phyloP scores from a whole-genome alignment of 2,329 filamentous ascomycete genomes.

The Fragosphaeria purpurea region DNA sequence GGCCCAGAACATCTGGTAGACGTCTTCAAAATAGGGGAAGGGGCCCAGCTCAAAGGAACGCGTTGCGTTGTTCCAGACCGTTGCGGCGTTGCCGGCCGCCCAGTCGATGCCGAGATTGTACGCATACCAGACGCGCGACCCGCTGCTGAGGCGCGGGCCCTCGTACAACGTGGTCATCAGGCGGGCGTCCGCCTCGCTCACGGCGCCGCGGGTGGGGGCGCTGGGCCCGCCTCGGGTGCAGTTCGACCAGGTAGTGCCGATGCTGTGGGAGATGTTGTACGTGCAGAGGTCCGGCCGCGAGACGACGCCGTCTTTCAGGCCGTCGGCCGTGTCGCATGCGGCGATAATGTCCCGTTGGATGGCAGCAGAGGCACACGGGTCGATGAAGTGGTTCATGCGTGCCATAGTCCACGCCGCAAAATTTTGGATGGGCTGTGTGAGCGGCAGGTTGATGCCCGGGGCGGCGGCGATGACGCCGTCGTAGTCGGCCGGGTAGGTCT shows the following conservation, averaged over 20 bases:
- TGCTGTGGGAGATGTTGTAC: conserved; percentile 22
- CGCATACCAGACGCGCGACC: conserved; percentile 24
- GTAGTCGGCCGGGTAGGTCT: conserved; percentile 30
- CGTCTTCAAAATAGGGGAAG: conserved; percentile 19
- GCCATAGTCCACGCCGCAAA: conserved; percentile 1
- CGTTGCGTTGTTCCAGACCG: conserved; percentile 7
- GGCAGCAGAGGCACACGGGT: neutral
- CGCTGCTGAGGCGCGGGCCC: conserved; percentile 26
- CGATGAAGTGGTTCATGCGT: neutral
- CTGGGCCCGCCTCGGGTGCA: neutral
- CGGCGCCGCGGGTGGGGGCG: neutral
- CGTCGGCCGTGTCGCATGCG: conserved; percentile 15
- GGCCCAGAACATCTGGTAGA: conserved; percentile 17
- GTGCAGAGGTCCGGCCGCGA: conserved; percentile 26
- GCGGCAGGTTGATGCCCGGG: conserved; percentile 23
- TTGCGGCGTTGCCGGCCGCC: conserved; percentile 13
- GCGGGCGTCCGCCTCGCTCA: conserved; percentile 7
- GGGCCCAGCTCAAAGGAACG: conserved; percentile 16
- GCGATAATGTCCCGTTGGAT: conserved; percentile 8
- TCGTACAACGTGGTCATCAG: conserved; percentile 24
- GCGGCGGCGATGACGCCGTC: conserved; percentile 36
- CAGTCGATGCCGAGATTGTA: conserved; percentile 19
- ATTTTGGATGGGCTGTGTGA: neutral
- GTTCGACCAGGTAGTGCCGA: too few species aligned
- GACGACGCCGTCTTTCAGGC: conserved; percentile 14